phyloP scores from a whole-genome alignment of 768 basidiomycete species.

The Termitomyces sp. region DNA sequence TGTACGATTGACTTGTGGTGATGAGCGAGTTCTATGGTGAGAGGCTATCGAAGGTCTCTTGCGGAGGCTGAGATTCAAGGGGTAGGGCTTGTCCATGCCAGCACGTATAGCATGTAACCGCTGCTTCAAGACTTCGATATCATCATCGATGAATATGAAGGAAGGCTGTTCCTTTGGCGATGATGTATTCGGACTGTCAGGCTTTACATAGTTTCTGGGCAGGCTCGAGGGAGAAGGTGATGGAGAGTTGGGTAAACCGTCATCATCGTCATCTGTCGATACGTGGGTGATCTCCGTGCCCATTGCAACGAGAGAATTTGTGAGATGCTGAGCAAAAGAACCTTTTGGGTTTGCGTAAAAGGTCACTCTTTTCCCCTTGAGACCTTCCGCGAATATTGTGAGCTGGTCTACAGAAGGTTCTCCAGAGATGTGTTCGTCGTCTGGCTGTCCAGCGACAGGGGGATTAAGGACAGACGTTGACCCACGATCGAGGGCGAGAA shows the following conservation, averaged over 20 bases:
- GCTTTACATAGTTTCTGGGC: constrained; percentile 4
- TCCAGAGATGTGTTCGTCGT: constrained; percentile 44
- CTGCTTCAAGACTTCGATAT: constrained; percentile 73
- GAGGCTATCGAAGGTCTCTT: constrained; percentile 67
- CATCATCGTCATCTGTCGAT: constrained; percentile 51
- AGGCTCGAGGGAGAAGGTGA: constrained; percentile 5
- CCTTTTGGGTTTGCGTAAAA: constrained; percentile 85
- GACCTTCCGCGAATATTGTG: constrained; percentile 67
- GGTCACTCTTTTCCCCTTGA: constrained; percentile 78
- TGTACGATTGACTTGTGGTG: constrained; percentile 67
- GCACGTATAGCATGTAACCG: constrained; percentile 64
- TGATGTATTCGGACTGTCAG: constrained; percentile 1
- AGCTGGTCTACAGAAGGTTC: constrained; percentile 84
- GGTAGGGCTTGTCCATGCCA: constrained; percentile 48
- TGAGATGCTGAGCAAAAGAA: constrained; percentile 88
- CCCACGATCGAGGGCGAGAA: constrained; percentile 58
- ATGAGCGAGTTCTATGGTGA: constrained; percentile 73
- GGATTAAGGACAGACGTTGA: constrained; percentile 37
- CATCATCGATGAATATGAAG: constrained; percentile 92
- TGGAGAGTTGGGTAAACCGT: constrained; percentile 25
- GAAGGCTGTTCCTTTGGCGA: constrained; percentile 24
- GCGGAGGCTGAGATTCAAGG: constrained; percentile 32
- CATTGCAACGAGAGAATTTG: constrained; percentile 91
- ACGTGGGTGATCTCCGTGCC: constrained; percentile 89
- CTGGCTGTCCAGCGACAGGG: constrained; percentile 31